Conservation (phyloP, 495 filamentous ascomycete species). For the Penicillium mononematosum region DNA sequence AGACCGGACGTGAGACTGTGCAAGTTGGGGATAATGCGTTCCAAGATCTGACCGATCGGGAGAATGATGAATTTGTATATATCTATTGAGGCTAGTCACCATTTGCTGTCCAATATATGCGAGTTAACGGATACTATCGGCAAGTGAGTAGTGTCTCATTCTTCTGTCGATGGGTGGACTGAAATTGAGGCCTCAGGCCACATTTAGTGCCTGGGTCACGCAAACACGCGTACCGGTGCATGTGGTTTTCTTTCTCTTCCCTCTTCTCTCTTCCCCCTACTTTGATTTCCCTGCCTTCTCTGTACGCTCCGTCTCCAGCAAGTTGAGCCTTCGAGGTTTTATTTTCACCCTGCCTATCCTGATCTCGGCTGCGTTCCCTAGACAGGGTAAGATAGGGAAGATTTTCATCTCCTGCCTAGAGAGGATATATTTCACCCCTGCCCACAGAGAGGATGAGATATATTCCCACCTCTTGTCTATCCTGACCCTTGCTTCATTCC, state of each 20-base stretch:
- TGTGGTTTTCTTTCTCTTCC: neutral
- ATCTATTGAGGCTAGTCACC: constrained; percentile 45
- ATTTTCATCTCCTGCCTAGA: neutral
- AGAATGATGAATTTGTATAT: constrained; percentile 70
- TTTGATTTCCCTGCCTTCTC: neutral
- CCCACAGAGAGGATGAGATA: neutral
- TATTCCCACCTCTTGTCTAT: neutral
- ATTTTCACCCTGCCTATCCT: neutral
- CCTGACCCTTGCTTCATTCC: neutral
- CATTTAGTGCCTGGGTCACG: neutral
- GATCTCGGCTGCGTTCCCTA: neutral
- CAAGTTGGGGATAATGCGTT: constrained; percentile 44
- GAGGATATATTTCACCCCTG: neutral
- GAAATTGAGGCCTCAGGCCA: neutral
- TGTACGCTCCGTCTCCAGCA: neutral
- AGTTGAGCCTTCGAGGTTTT: neutral
- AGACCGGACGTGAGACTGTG: constrained; percentile 18
- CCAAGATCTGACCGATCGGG: constrained; percentile 57
- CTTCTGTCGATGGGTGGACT: neutral
- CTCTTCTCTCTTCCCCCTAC: neutral
- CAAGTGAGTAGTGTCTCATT: neutral
- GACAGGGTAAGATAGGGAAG: neutral
- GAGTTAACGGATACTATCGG: neutral
- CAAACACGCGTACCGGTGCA: neutral
- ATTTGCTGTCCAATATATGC: neutral